Evolutionary conservation across 345 rosid species (phyloP), one percentile per base, ranked within the genome.

Genomic region (Rubroshorea leprosula): DNA sequence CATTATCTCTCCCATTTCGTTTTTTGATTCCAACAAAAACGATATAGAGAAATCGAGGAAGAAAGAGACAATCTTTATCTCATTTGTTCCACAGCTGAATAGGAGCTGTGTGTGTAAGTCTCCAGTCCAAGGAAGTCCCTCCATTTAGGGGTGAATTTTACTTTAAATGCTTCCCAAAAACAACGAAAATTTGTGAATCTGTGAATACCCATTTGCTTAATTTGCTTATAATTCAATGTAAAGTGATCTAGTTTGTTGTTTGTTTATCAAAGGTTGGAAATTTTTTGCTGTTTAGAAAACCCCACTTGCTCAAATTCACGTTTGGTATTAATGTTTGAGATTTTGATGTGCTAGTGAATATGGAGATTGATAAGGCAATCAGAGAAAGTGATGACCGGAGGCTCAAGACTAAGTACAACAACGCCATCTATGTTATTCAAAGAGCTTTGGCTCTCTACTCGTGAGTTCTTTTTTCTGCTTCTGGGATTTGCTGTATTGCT

Each of bases 351-450:
- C 47, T 11, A 44, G 47, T 14, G 17, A 10, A 25, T n/a, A 93
- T 93, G 99, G 99, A 93, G 87, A 87, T 93, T 69, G 92, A 87
- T 51, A 75, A 75, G 72, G 95, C 97, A 67, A 79, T 93, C 59
- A 71, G 72, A 49, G 96, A 74, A 69, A 81, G 97, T 53, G 97
- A 83, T 51, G 99, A 93, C 59, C 74, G 61, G 72, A 80, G 99
- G 80, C 86, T 93, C 57, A 89, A 80, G 83, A 93, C 96, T 23
- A 93, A 93, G 78, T 89, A 87, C 68, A 79, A 81, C 48, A 84
- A 87, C 72, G 99, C 99, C 70, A 77, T 93, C 76, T 76, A 73
- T 77, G 94, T 87, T 62, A 93, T 93, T 61, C 75, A 49, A 69
- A 68, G 99, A 81, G 85, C 99, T 68, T 77, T 93, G 38, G 82